phyloP scores from a whole-genome alignment of 768 basidiomycete genomes.

The Artomyces pyxidatus region DNA sequence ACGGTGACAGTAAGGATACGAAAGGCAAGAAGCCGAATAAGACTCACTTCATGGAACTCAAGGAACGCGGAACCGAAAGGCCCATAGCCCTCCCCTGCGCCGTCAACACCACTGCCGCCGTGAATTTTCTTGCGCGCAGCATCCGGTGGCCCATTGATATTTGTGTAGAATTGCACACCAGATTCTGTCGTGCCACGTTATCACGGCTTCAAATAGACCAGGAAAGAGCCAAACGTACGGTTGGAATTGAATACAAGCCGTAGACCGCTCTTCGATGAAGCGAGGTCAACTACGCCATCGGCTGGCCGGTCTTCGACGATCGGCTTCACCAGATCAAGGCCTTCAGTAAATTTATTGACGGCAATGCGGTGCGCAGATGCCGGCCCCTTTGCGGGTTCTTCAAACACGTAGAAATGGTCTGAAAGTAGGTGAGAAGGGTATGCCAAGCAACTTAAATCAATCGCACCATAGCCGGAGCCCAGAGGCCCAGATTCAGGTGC shows the following conservation, averaged over 20 bases:
- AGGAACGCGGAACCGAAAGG: constrained; percentile 20
- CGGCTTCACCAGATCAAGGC: constrained; percentile 40
- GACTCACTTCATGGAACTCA: constrained; percentile 24
- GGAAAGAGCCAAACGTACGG: constrained; percentile 38
- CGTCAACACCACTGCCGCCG: constrained; percentile 55
- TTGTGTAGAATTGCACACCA: constrained; percentile 71
- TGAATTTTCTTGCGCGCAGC: constrained; percentile 67
- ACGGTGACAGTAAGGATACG: not conserved
- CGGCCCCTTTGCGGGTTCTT: constrained; percentile 27
- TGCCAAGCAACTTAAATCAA: not conserved
- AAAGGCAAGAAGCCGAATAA: not conserved
- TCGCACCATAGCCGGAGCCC: constrained; percentile 48
- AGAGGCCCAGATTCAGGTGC: constrained; percentile 31
- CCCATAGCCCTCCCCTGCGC: constrained; percentile 40
- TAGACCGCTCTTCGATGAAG: constrained; percentile 50
- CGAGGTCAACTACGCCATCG: constrained; percentile 44
- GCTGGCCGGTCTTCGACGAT: constrained; percentile 27
- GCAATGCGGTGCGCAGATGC: constrained; percentile 39
- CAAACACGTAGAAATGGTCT: constrained; percentile 65
- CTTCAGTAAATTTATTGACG: constrained; percentile 30
- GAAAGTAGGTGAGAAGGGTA: constrained; percentile 4
- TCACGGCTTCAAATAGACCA: not conserved
- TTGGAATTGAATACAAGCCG: constrained; percentile 58
- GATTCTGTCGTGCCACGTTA: constrained; percentile 39
- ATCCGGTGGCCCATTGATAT: constrained; percentile 40